Percentiles rank a stretch among this genome's conserved stretches.
Conservation (phyloP, 192 early-diverging fungal genomes). For the Polychytrium aggregatum region DNA sequence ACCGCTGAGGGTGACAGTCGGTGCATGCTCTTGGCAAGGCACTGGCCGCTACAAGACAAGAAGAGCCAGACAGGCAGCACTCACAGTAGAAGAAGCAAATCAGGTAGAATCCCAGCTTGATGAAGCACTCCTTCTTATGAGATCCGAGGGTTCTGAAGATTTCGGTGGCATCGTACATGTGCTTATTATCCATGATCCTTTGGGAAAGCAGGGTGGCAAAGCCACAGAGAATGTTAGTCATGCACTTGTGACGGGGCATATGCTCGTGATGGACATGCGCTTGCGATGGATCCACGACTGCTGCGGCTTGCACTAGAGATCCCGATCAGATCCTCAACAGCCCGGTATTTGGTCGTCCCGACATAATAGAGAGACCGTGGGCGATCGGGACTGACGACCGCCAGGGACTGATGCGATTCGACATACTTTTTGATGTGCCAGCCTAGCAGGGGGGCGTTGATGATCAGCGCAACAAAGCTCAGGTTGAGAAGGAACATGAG, state of each 20-base stretch:
- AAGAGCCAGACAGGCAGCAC: no score
- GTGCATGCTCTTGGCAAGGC: no score
- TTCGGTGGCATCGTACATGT: constrained; percentile 96
- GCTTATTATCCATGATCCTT: constrained; percentile 70
- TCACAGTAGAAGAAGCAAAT: constrained; percentile 92
- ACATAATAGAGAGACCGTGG: no score
- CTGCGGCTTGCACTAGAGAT: no score
- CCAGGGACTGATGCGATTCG: not conserved
- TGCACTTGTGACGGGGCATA: no score
- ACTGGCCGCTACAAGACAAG: no score
- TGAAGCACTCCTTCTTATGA: constrained; percentile 94
- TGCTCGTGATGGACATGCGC: no score
- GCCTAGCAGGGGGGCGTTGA: constrained; percentile 78
- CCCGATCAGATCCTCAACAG: no score
- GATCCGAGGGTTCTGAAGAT: constrained; percentile 87
- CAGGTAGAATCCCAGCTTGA: constrained; percentile 95
- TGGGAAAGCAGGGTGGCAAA: constrained; percentile 2
- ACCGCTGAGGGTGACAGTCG: no score
- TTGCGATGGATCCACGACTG: no score
- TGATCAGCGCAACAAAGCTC: constrained; percentile 72
- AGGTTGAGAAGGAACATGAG: constrained; percentile 76
- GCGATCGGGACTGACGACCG: not conserved
- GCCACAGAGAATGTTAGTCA: not conserved
- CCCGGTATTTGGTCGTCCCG: no score
- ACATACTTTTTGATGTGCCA: constrained; percentile 81